Conservation (phyloP, 805 yeast species). For the Lipomyces sp. region DNA sequence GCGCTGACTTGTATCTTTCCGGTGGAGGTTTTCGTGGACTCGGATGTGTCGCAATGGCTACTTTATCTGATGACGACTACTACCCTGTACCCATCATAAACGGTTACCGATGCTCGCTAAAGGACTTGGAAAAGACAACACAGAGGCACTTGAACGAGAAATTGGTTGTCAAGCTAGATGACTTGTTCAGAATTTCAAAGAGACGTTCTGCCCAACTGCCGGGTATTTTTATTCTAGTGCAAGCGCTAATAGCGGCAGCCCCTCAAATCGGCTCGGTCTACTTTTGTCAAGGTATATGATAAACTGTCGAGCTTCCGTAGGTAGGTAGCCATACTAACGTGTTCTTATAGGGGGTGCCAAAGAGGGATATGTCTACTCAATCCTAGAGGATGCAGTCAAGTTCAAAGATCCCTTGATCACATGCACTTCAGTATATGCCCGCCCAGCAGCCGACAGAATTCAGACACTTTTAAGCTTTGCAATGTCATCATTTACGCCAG, state of each 20-base stretch:
- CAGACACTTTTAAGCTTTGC: conserved; percentile 53
- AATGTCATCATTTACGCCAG: conserved; percentile 59
- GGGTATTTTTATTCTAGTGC: conserved; percentile 60
- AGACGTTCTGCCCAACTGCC: conserved; percentile 66
- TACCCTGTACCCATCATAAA: conserved; percentile 70
- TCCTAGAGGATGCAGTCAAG: conserved; percentile 55
- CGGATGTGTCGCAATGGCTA: conserved; percentile 48
- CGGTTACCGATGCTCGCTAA: conserved; percentile 60
- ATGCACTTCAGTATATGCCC: conserved; percentile 71
- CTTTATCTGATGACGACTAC: conserved; percentile 42
- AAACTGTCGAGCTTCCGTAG: neutral
- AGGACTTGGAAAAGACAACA: conserved; percentile 50
- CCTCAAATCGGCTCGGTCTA: conserved; percentile 61
- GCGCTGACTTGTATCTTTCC: conserved; percentile 61
- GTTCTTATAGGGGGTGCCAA: conserved; percentile 50
- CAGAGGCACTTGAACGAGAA: conserved; percentile 44
- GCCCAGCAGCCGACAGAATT: conserved; percentile 57
- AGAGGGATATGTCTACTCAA: conserved; percentile 68
- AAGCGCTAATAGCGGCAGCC: conserved; percentile 51
- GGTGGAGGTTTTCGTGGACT: conserved; percentile 75
- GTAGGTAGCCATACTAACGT: no score
- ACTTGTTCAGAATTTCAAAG: conserved; percentile 62
- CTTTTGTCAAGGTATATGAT: conserved; percentile 56
- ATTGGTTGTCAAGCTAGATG: conserved; percentile 34
- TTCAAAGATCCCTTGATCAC: conserved; percentile 66